These are phyloP conservation scores for Beta vulgaris DNA, from an alignment of 148 eudicot species.

Conservation along the genomic window DNA sequence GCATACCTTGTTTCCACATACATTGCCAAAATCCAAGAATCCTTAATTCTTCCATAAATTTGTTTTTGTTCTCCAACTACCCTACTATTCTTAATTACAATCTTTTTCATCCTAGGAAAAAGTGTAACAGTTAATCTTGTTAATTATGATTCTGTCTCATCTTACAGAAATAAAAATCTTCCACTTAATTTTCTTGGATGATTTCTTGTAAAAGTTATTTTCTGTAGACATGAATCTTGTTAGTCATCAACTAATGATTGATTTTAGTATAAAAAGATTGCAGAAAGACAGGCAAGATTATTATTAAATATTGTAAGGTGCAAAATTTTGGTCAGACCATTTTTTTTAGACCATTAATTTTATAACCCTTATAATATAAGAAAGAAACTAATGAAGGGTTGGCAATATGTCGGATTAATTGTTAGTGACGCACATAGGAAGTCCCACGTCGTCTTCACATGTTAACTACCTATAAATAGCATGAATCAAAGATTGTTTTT, in stretches of 20 bases:
- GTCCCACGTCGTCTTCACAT: constrained; percentile 26
- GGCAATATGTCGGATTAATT: constrained; percentile 26
- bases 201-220: no score
- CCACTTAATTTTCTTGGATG: no score
- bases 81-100: constrained; percentile 3
- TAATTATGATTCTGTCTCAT: constrained; percentile 18
- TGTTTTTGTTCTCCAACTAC: constrained; percentile 12
- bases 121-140: background rate
- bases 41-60: background rate
- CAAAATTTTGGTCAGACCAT: no score
- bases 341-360: no score
- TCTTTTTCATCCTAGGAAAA: constrained; percentile 11
- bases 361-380: no score
- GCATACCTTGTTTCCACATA: background rate
- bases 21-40: constrained; percentile 1
- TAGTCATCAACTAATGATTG: constrained; percentile 24
- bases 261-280: background rate
- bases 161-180: no score
- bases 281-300: constrained; percentile 2
- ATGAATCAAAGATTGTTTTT: background rate
- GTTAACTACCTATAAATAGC: constrained; percentile 2
- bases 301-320: background rate
- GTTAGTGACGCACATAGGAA: constrained; percentile 8
- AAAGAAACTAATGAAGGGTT: background rate
- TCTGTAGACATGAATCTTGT: constrained; percentile 10